Conservation (phyloP, 139 green algal species). For the Picochlorum sp. region DNA sequence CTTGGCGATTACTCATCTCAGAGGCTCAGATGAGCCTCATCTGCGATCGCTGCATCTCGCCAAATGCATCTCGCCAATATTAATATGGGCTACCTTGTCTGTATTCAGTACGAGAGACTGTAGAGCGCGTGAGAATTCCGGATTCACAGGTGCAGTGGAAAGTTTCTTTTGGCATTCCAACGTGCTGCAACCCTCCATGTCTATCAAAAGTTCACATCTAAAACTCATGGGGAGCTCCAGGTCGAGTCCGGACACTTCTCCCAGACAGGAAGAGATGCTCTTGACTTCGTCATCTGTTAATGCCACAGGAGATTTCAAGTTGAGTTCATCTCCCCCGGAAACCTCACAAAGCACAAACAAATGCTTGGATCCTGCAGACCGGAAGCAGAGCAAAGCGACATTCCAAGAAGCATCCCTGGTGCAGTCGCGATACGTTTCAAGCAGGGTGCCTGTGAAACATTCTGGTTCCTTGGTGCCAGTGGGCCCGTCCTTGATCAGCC, state of each 20-base stretch:
- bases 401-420: neutral
- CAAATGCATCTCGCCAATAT: neutral
- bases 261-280: no score
- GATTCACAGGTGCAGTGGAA: neutral
- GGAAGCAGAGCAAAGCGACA: neutral
- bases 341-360: neutral
- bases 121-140: neutral
- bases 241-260: no score
- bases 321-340: neutral
- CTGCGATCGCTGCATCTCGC: no score
- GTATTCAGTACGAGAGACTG: neutral
- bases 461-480: neutral
- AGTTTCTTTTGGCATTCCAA: no score
- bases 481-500: no score
- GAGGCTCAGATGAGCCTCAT: no score
- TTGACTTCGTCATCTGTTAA: no score
- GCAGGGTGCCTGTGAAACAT: neutral
- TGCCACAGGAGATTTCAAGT: neutral
- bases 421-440: constrained; percentile 1
- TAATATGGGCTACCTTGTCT: neutral
- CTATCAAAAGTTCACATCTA: no score
- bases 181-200: no score
- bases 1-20: no score
- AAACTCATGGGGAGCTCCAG: no score
- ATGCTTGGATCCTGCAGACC: neutral